Evolutionary conservation across 345 rosid genomes (phyloP), one percentile per base, ranked within the genome.

Genomic region (Salix purpurea): DNA sequence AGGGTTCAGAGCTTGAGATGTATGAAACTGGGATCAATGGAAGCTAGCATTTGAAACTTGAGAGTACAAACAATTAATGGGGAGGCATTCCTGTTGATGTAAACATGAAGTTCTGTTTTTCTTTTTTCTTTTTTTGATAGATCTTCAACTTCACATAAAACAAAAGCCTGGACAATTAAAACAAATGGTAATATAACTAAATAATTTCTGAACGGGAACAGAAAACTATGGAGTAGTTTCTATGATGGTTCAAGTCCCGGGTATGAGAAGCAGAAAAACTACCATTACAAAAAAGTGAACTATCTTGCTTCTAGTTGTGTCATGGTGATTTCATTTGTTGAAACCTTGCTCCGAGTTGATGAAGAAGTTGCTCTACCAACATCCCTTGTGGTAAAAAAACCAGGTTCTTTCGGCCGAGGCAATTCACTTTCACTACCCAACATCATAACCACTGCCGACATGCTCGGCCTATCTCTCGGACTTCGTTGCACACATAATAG

Each of bases 331-430:
- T 58, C 28, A 58, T 58, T 58, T n/a, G 62, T 26, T 10, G 62
- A 58, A 58, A 58, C 24, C 46, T 67, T 34, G 46, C 40, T 67
- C 46, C 12, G 48, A 21, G n/a, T 67, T 11, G 70, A 67, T 37
- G 50, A 34, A 21, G 46, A 18, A 67, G 21, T 37, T 19, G 70
- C 44, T 67, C 3, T 37, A 15, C 7, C 70, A 18, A 1, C 19
- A 21, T 68, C 52, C 52, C 28, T 39, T 42, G 8, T 15, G 4
- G 52, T 39, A 15, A 37, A 68, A 42, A 37, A 68, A 11, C 71
- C 71, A n/a, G 71, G 71, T 42, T 68, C 50, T 68, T 68, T 68
- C 13, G 71, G 71, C 50, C 23, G 30, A 40, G 71, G 54, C 71
- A 68, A 39, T 23, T 21, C 71, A 42, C 34, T 24, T 40, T 68